A percentile compares a stretch with the other conserved stretches of the same genome.
phyloP scores from a whole-genome alignment of 1,139 yeast genomes.

The Taphrina pruni region DNA sequence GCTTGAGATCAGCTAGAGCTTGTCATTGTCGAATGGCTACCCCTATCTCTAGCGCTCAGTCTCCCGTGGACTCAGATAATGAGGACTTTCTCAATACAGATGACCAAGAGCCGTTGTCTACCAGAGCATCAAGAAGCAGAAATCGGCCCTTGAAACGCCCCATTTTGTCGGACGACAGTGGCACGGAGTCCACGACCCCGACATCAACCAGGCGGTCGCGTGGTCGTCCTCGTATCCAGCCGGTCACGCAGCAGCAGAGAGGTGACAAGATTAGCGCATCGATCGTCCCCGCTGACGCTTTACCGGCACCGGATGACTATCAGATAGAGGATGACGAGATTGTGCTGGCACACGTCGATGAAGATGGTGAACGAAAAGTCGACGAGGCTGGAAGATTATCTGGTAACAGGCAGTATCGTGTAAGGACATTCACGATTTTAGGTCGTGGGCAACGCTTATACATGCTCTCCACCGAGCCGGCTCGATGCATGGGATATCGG shows the following conservation, averaged over 20 bases:
- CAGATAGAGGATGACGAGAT: slow-evolving; percentile 78
- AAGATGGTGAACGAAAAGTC: slow-evolving; percentile 78
- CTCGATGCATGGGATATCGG: slow-evolving; percentile 90
- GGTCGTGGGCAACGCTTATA: slow-evolving; percentile 76
- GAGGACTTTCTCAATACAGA: slow-evolving; percentile 4
- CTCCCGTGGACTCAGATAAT: slow-evolving; percentile 6
- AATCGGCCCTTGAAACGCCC: slow-evolving; percentile 10
- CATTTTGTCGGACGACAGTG: slow-evolving; percentile 23
- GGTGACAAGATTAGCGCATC: slow-evolving; percentile 26
- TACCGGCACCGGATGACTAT: slow-evolving; percentile 53
- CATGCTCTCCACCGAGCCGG: slow-evolving; percentile 96
- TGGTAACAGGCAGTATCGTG: slow-evolving; percentile 80
- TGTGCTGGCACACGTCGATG: slow-evolving; percentile 71
- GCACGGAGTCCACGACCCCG: slow-evolving; percentile 44
- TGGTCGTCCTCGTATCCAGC: slow-evolving; percentile 44
- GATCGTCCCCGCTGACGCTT: slow-evolving; percentile 29
- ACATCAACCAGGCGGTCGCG: slow-evolving; percentile 47
- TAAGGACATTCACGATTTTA: slow-evolving; percentile 77
- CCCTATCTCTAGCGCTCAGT: slow-evolving; percentile 10
- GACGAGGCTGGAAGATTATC: slow-evolving; percentile 68
- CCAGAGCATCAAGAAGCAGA: slow-evolving; percentile 10
- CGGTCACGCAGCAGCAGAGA: slow-evolving; percentile 9
- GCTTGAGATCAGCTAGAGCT: no score
- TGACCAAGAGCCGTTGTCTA: background rate
- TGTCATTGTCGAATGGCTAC: slow-evolving; percentile 9